Evolutionary conservation across 192 early-diverging fungal genomes (phyloP), one percentile per base, ranked within the genome.

Genomic region (Thoreauomyces humboldtii): DNA sequence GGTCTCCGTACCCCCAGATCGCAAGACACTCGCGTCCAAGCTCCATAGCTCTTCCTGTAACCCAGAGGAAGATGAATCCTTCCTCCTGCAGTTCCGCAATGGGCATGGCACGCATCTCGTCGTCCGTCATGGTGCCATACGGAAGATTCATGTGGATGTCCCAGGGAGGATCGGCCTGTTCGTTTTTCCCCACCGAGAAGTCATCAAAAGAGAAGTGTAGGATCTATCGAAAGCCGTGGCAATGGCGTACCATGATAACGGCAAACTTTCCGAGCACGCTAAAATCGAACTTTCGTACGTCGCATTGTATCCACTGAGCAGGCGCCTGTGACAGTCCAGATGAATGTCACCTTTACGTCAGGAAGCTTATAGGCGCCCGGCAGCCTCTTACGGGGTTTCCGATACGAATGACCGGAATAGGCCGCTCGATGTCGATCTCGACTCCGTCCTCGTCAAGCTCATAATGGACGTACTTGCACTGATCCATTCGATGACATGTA

Each of bases 71-170:
- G 0, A 87, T 33, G 33, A 85, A 72, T 7, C 85, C 85, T 25
- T 80, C 75, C 55, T 84, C 75, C 34, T 85, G 83, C 6, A 86
- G 55, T 21, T 54, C 31, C 17, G 54, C 25, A 36, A 87, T 74
- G 34, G 66, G 65, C 73, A 87, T 78, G 2, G 51, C 53, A 48
- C 74, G 75, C 80, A 87, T 86, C 63, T 87, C 85, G 48, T 87
- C 83, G 60, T 82, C 84, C 4, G 80, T 83, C 81, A 86, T 81
- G 12, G 85, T 86, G 41, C 85, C 85, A 59, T 86, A 86, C 11
- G 85, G 85, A 4, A 85, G 69, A 25, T 44, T 61, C 85, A 86
- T 86, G 61, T 85, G 85, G 42, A 86, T 86, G 62, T 86, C 85
- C 85, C 85, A 86, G 2, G 85, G 85, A 6, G 85, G 85, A 59